phyloP scores from a whole-genome alignment of 2,329 filamentous ascomycete genomes.

The Byssoonygena ceratinophila region DNA sequence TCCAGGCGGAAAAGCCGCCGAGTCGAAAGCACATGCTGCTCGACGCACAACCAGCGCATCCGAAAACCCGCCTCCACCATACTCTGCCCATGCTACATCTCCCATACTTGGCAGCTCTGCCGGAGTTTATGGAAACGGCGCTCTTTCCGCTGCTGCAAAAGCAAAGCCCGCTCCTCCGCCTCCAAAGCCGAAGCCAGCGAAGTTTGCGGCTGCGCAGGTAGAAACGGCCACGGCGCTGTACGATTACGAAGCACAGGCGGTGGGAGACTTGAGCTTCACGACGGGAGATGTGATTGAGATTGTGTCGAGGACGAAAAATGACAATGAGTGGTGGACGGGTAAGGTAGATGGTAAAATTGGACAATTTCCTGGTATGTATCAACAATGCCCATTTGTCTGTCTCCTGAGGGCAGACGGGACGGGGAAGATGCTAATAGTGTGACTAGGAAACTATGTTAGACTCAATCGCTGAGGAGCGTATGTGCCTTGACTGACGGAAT shows the following conservation, averaged over 20 bases:
- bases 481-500: not conserved
- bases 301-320: conserved; percentile 66
- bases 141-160: conserved; percentile 50
- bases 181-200: conserved; percentile 70
- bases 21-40: conserved; percentile 28
- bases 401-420: not conserved
- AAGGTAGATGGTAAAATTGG: conserved; percentile 68
- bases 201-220: conserved; percentile 52
- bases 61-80: conserved; percentile 57
- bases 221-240: conserved; percentile 87
- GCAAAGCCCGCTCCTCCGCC: conserved; percentile 57
- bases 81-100: conserved; percentile 42
- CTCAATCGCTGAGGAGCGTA: conserved; percentile 24
- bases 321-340: conserved; percentile 96
- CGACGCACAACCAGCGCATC: conserved; percentile 34
- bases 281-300: conserved; percentile 89
- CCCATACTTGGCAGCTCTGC: conserved; percentile 23
- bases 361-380: conserved; percentile 77
- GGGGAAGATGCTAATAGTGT: conserved; percentile 6
- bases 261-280: conserved; percentile 83
- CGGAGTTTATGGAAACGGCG: conserved; percentile 16
- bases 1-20: conserved; percentile 26
- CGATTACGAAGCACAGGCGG: conserved; percentile 91
- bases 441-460: conserved; percentile 35
- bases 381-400: too few species aligned